A percentile compares a stretch with the other conserved stretches of the same genome.
phyloP scores from a whole-genome alignment of 2,329 filamentous ascomycete species.

The Fusarium sp. region DNA sequence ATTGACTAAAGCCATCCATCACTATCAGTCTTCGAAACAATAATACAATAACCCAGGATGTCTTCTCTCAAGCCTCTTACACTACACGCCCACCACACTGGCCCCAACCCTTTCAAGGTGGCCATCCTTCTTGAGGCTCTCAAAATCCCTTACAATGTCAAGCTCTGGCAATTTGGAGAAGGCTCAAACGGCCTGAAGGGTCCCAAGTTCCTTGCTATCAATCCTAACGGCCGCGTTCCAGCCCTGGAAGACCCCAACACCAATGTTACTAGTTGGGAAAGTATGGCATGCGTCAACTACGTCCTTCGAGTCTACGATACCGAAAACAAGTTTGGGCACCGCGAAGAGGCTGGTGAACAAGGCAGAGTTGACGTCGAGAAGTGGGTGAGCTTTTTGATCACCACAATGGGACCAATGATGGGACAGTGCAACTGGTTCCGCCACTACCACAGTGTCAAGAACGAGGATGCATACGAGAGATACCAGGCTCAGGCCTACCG shows the following conservation, averaged over 20 bases:
- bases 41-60: not conserved
- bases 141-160: constrained; percentile 45
- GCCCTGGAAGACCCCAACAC: constrained; percentile 51
- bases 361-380: constrained; percentile 17
- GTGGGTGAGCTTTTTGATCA: constrained; percentile 30
- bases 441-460: constrained; percentile 21
- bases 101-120: constrained; percentile 46
- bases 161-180: constrained; percentile 24
- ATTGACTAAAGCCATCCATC: not conserved
- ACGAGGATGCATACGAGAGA: constrained; percentile 20
- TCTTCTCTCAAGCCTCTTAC: constrained; percentile 19
- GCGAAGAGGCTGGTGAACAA: constrained; percentile 10
- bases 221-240: constrained; percentile 52
- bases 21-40: not conserved
- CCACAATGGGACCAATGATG: constrained; percentile 13
- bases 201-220: constrained; percentile 47
- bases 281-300: constrained; percentile 41
- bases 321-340: constrained; percentile 19
- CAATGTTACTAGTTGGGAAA: constrained; percentile 48
- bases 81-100: constrained; percentile 9
- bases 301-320: constrained; percentile 38
- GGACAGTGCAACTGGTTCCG: constrained; percentile 30
- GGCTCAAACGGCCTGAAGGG: constrained; percentile 38
- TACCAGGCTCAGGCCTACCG: constrained; percentile 3
- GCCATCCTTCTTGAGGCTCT: constrained; percentile 50